Conservation (phyloP, 306 rosid species). For the Chamaecrista fasciculata region DNA sequence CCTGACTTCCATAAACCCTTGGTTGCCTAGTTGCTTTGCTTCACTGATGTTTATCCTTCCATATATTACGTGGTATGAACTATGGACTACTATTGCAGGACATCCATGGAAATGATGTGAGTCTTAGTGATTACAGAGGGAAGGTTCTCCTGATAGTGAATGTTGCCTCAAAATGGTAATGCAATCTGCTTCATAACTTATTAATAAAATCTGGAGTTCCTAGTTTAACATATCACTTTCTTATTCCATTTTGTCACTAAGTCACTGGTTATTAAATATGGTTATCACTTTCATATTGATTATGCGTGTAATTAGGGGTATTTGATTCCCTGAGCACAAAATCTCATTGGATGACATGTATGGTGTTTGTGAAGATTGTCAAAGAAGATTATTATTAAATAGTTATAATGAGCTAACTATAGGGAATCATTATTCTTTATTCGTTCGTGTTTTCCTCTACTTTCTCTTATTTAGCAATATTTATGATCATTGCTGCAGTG, state of each 20-base stretch:
- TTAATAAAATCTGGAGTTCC: not conserved
- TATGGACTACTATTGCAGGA: conserved; percentile 53
- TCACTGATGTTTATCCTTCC: not conserved
- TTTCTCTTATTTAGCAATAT: conserved; percentile 1
- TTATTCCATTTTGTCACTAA: not conserved
- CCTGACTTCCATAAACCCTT: not conserved
- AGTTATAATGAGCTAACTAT: conserved; percentile 10
- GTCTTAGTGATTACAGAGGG: conserved; percentile 59
- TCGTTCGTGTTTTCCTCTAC: not conserved
- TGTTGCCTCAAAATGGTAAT: conserved; percentile 90
- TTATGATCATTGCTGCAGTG: conserved; percentile 51
- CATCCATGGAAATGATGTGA: conserved; percentile 73
- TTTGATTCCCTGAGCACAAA: not conserved
- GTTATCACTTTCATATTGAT: not conserved
- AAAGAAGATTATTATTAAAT: not conserved
- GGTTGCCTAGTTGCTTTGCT: not conserved
- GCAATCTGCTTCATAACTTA: not conserved
- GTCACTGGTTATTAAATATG: not conserved
- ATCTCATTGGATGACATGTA: not conserved
- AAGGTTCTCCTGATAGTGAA: conserved; percentile 80
- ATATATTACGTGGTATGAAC: conserved; percentile 24
- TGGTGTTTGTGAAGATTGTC: not conserved
- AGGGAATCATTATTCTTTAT: not conserved
- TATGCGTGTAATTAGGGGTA: too few species aligned
- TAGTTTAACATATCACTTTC: not conserved